phyloP scores from a whole-genome alignment of 2,329 filamentous ascomycete species.

The Penicillium aurantiogriseum region DNA sequence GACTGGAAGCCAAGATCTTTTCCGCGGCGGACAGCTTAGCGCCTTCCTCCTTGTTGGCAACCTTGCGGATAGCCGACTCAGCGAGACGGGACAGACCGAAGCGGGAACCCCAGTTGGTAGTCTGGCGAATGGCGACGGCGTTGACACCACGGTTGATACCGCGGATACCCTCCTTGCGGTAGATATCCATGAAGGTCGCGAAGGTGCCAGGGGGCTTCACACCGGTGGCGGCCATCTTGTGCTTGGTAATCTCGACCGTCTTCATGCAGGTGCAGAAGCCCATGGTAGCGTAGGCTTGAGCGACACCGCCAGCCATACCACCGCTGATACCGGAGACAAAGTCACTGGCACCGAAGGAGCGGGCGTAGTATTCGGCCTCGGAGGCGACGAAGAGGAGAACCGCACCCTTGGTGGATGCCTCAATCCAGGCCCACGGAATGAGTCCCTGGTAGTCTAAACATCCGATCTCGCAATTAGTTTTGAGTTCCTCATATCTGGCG shows the following conservation, averaged over 20 bases:
- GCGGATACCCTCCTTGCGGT: conserved; percentile 84
- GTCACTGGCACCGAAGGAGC: conserved; percentile 75
- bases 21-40: conserved; percentile 76
- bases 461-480: conserved; percentile 13
- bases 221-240: conserved; percentile 83
- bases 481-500: conserved; percentile 12
- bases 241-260: conserved; percentile 98
- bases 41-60: conserved; percentile 73
- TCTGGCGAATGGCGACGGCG: conserved; percentile 95
- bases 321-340: conserved; percentile 87
- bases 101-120: conserved; percentile 98
- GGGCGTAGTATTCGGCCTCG: conserved; percentile 94
- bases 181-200: conserved; percentile 95
- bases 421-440: conserved; percentile 99
- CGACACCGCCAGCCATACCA: conserved; percentile 90
- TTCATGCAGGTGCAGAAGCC: conserved; percentile 99
- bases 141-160: conserved; percentile 99
- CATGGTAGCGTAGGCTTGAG: conserved; percentile 99
- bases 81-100: conserved; percentile 92
- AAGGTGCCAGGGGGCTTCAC: conserved; percentile 87
- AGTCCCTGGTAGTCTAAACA: conserved; percentile 92
- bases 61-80: conserved; percentile 78
- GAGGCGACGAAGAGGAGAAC: conserved; percentile 98
- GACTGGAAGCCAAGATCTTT: conserved; percentile 81
- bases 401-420: conserved; percentile 98